A percentile compares a stretch with the other conserved stretches of the same genome.
These are phyloP conservation scores for Suillus fuscotomentosus DNA, from an alignment of 768 basidiomycete species.

Conservation along the genomic window DNA sequence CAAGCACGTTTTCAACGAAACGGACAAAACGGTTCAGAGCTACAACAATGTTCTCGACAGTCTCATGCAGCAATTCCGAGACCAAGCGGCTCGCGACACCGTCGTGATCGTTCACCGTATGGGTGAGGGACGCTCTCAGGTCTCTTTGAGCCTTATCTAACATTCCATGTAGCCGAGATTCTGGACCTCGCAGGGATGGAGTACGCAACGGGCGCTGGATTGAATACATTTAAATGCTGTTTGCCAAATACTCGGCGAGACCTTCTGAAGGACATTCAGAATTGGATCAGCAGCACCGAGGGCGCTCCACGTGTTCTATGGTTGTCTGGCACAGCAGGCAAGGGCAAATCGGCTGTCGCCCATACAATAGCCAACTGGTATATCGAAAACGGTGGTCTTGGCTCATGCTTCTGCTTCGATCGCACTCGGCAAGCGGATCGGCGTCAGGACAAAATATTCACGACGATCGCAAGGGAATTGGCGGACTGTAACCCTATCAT, in stretches of 20 bases:
- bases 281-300: too few species aligned
- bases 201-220: too few species aligned
- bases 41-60: neutral
- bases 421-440: neutral
- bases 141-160: neutral
- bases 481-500: neutral
- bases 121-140: neutral
- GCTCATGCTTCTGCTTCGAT: slow-evolving; percentile 17
- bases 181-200: too few species aligned
- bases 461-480: neutral
- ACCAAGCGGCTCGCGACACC: neutral
- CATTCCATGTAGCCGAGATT: neutral
- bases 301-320: slow-evolving; percentile 9
- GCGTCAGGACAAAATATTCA: slow-evolving; percentile 2
- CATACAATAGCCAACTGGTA: slow-evolving; percentile 14
- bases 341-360: slow-evolving; percentile 20
- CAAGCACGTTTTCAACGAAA: neutral
- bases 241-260: too few species aligned
- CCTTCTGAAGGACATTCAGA: too few species aligned
- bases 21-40: neutral
- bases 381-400: slow-evolving; percentile 9
- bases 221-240: too few species aligned
- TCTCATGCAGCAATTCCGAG: slow-evolving; percentile 7
- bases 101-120: neutral
- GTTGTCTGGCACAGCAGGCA: slow-evolving; percentile 14